Percentiles rank a stretch among this genome's conserved stretches.
These are phyloP conservation scores for Aspergillus neotritici DNA, from an alignment of 2,329 filamentous ascomycete species.

Conservation along the genomic window DNA sequence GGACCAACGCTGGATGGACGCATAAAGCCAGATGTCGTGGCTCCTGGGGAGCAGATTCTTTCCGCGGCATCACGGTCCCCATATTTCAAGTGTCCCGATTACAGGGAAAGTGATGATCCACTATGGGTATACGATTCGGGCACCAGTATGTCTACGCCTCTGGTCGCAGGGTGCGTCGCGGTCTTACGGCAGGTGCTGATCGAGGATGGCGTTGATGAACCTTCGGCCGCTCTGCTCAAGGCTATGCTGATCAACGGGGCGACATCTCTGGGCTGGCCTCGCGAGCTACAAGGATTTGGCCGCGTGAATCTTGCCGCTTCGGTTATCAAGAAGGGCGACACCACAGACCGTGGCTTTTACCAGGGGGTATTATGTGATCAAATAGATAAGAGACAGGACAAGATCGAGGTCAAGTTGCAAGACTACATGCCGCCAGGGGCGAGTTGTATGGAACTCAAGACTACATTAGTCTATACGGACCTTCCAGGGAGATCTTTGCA, in stretches of 20 bases:
- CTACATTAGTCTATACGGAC: conserved; percentile 3
- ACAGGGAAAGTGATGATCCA: background rate
- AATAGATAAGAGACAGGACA: background rate
- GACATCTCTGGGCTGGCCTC: background rate
- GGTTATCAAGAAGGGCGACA: background rate
- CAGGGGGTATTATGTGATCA: background rate
- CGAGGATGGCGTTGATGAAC: background rate
- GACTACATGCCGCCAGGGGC: background rate
- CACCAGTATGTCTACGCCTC: conserved; percentile 1
- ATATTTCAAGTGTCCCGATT: background rate
- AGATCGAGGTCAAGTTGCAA: background rate
- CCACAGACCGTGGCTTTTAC: background rate
- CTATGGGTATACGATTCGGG: background rate
- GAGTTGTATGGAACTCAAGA: background rate
- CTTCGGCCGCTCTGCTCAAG: conserved; percentile 1
- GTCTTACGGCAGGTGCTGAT: conserved; percentile 1
- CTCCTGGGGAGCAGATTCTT: conserved; percentile 1
- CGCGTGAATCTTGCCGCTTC: conserved; percentile 4
- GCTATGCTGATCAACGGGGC: conserved; percentile 3
- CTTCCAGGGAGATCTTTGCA: conserved; percentile 1
- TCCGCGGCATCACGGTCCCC: background rate
- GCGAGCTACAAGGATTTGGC: conserved; percentile 3
- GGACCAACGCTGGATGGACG: background rate
- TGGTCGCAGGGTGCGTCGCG: conserved; percentile 1
- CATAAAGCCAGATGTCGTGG: conserved; percentile 1